Conservation (phyloP, 345 rosid species). For the Gossypium anomalum region DNA sequence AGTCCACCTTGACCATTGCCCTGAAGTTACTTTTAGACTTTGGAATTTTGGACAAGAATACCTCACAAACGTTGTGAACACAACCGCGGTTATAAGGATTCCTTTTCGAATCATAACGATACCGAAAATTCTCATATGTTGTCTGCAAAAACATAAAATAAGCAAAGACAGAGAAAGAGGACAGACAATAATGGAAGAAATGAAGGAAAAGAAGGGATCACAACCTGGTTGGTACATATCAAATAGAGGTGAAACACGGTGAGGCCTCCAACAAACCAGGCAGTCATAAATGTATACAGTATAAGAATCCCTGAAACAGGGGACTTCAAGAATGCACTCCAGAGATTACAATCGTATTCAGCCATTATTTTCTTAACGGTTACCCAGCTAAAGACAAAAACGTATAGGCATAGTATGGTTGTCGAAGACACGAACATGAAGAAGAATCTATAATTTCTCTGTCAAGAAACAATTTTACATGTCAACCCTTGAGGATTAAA, state of each 20-base stretch:
- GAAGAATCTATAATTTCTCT: slow-evolving; percentile 94
- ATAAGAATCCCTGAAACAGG: slow-evolving; percentile 76
- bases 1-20: slow-evolving; percentile 37
- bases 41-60: slow-evolving; percentile 52
- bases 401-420: slow-evolving; percentile 74
- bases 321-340: slow-evolving; percentile 65
- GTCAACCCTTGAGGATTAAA: slow-evolving; percentile 11
- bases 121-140: slow-evolving; percentile 77
- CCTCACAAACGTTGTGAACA: slow-evolving; percentile 32
- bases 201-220: slow-evolving; percentile 7
- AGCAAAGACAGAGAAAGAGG: background rate
- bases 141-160: slow-evolving; percentile 50
- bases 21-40: slow-evolving; percentile 54
- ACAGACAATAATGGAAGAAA: background rate
- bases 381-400: slow-evolving; percentile 73
- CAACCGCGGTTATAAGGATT: slow-evolving; percentile 66
- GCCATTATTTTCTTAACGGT: slow-evolving; percentile 61
- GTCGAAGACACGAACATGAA: slow-evolving; percentile 92
- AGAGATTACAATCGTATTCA: slow-evolving; percentile 37
- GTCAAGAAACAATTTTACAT: slow-evolving; percentile 28
- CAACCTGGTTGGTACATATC: slow-evolving; percentile 76
- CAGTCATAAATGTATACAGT: slow-evolving; percentile 57
- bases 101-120: slow-evolving; percentile 59
- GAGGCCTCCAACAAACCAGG: slow-evolving; percentile 95
- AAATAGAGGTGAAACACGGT: slow-evolving; percentile 81